A percentile compares a stretch with the other conserved stretches of the same genome.
Evolutionary conservation across 2,329 filamentous ascomycete species (phyloP).

Genomic region (Penicillium palitans): DNA sequence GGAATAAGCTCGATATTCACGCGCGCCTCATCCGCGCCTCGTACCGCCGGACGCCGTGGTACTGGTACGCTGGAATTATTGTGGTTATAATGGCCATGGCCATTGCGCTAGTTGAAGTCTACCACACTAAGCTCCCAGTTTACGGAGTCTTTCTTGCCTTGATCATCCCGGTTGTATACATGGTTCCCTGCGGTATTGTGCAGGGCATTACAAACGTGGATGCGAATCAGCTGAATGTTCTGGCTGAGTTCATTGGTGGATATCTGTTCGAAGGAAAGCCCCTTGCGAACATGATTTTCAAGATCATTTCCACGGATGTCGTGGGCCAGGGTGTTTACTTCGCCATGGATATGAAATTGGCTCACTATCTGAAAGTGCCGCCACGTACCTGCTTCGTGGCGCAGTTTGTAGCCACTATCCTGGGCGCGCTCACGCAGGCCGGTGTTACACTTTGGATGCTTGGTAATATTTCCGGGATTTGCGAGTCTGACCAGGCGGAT

Average conservation of each 20-base stretch:
- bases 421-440: slow-evolving; percentile 48
- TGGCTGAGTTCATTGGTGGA: slow-evolving; percentile 48
- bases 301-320: slow-evolving; percentile 46
- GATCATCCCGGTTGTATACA: slow-evolving; percentile 44
- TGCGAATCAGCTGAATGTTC: slow-evolving; percentile 47
- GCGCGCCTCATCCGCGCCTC: slow-evolving; percentile 42
- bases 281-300: slow-evolving; percentile 50
- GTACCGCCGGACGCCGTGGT: slow-evolving; percentile 43
- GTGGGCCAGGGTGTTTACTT: slow-evolving; percentile 51
- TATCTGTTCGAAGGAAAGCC: slow-evolving; percentile 48
- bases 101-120: slow-evolving; percentile 43
- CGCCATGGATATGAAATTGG: slow-evolving; percentile 53
- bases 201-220: slow-evolving; percentile 48
- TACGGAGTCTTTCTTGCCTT: slow-evolving; percentile 47
- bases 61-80: slow-evolving; percentile 45
- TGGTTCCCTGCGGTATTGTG: slow-evolving; percentile 49
- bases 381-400: slow-evolving; percentile 51
- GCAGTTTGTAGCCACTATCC: slow-evolving; percentile 51
- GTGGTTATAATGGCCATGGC: slow-evolving; percentile 32
- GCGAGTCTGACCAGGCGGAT: slow-evolving; percentile 43
- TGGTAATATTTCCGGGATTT: slow-evolving; percentile 46
- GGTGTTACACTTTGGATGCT: slow-evolving; percentile 43
- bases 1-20: slow-evolving; percentile 46
- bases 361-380: slow-evolving; percentile 54
- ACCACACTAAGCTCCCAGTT: slow-evolving; percentile 45